These are phyloP conservation scores for Leishmania turanica DNA, from an alignment of 208 protist genomes.

Conservation along the genomic window DNA sequence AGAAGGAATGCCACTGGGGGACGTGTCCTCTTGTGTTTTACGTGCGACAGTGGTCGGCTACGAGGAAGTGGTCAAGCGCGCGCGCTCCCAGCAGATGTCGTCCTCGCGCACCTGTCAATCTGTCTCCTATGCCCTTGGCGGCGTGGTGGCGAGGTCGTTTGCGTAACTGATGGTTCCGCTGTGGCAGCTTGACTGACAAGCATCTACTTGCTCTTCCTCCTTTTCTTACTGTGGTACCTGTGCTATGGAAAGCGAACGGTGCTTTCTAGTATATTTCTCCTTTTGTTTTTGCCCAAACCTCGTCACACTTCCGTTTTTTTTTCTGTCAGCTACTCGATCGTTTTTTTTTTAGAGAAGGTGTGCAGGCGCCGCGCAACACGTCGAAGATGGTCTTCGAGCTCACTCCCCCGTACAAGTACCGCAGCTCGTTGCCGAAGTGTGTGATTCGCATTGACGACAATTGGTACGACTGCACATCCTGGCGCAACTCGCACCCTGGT, in stretches of 20 bases:
- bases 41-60: neutral
- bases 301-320: neutral
- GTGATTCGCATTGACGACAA: conserved; percentile 76
- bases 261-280: neutral
- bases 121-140: neutral
- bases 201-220: neutral
- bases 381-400: conserved; percentile 58
- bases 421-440: conserved; percentile 71
- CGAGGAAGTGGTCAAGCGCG: neutral
- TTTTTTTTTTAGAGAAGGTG: neutral
- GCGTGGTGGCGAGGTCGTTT: neutral
- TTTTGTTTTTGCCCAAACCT: too few relatives aligned
- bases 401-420: conserved; percentile 55
- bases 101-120: neutral
- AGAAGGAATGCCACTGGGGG: neutral
- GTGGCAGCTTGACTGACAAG: neutral
- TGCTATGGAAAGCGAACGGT: neutral
- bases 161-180: neutral
- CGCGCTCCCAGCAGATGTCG: neutral
- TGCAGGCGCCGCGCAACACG: neutral
- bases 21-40: neutral
- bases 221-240: neutral
- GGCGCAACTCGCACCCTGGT: conserved; percentile 73
- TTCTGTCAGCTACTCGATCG: neutral
- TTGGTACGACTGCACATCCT: conserved; percentile 85